Conservation (phyloP, 2,329 filamentous ascomycete species). For the Metarhizium rileyi region DNA sequence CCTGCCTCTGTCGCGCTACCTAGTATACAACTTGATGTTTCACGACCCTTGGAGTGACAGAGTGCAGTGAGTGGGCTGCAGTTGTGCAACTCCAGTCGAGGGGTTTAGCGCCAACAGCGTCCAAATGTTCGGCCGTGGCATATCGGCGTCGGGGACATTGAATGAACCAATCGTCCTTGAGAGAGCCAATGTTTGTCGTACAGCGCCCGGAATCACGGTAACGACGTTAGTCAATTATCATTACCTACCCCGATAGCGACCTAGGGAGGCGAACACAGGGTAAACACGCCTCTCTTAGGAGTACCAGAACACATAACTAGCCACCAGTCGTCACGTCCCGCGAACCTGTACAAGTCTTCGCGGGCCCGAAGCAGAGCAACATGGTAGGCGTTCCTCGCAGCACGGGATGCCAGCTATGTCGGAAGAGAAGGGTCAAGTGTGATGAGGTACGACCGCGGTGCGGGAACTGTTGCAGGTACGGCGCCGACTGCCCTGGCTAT, state of each 20-base stretch:
- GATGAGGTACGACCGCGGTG: slow-evolving; percentile 33
- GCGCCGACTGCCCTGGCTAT: slow-evolving; percentile 29
- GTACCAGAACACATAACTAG: too few relatives aligned
- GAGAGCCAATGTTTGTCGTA: background rate
- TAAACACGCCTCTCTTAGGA: too few relatives aligned
- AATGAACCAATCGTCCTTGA: background rate
- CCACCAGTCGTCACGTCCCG: background rate
- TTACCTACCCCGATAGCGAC: too few relatives aligned
- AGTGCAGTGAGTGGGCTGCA: background rate
- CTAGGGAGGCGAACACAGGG: too few relatives aligned
- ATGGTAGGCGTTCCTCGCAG: slow-evolving; percentile 30
- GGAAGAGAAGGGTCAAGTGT: slow-evolving; percentile 33
- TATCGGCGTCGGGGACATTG: background rate
- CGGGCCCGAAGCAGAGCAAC: background rate
- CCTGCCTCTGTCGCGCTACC: background rate
- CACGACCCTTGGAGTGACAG: background rate
- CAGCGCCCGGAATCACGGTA: background rate
- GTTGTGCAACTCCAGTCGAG: background rate
- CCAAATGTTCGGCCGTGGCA: background rate
- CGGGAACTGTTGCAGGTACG: slow-evolving; percentile 29
- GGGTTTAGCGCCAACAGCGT: background rate
- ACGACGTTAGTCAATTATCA: background rate
- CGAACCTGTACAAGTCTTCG: background rate
- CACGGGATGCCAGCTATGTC: slow-evolving; percentile 29
- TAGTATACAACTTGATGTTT: background rate